A percentile compares a stretch with the other conserved stretches of the same genome.
Evolutionary conservation across 352 stramenopile genomes (phyloP).

Genomic region (Phytophthora fragariae): DNA sequence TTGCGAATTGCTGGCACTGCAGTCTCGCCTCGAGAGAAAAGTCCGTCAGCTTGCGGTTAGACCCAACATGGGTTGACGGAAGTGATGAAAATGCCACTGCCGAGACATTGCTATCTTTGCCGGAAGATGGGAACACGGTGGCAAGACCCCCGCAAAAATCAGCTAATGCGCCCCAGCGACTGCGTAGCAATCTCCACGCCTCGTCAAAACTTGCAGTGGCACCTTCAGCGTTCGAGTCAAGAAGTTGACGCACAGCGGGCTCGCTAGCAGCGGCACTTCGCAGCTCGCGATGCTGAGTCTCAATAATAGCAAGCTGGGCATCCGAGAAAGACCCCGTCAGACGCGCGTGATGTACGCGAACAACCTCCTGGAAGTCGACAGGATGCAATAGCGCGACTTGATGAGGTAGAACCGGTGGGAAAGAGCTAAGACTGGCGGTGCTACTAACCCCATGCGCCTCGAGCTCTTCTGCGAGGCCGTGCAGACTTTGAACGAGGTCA

Average conservation of each 20-base stretch:
- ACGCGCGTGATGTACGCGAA: constrained; percentile 19
- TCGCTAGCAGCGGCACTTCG: constrained; percentile 31
- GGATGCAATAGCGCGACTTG: constrained; percentile 28
- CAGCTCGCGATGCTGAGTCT: constrained; percentile 30
- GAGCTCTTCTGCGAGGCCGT: constrained; percentile 23
- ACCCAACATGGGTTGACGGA: neutral
- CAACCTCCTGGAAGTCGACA: constrained; percentile 29
- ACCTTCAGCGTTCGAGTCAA: constrained; percentile 18
- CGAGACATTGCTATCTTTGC: neutral
- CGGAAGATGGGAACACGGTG: constrained; percentile 26
- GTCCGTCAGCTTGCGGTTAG: neutral
- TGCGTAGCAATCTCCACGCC: constrained; percentile 20
- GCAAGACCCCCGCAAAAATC: constrained; percentile 35
- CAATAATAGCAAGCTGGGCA: constrained; percentile 20
- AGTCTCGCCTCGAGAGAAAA: constrained; percentile 29
- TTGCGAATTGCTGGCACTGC: constrained; percentile 37
- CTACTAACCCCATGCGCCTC: constrained; percentile 12
- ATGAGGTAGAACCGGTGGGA: constrained; percentile 33
- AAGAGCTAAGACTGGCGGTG: constrained; percentile 12
- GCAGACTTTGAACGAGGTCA: constrained; percentile 21
- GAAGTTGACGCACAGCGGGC: constrained; percentile 19
- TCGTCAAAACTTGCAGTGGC: constrained; percentile 19
- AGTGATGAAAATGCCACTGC: neutral
- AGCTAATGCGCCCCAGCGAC: constrained; percentile 23
- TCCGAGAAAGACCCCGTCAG: constrained; percentile 24